phyloP scores from a whole-genome alignment of 2,329 filamentous ascomycete species.

The Nemania diffusa region DNA sequence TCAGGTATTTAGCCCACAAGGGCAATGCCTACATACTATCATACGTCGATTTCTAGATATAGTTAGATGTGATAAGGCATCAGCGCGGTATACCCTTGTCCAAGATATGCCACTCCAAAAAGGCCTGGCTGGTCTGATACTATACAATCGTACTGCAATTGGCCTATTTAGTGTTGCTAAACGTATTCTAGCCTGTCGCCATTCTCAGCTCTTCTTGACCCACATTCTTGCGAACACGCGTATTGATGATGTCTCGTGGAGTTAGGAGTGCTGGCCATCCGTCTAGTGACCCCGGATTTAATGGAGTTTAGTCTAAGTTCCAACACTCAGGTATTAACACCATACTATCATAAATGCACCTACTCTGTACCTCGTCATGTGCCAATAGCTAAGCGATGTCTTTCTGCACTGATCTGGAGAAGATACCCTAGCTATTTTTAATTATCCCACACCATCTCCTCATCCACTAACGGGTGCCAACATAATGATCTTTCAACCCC shows the following conservation, averaged over 20 bases:
- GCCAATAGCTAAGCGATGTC: too few relatives aligned
- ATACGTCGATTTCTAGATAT: too few relatives aligned
- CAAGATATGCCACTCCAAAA: neutral
- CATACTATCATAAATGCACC: neutral
- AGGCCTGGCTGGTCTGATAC: neutral
- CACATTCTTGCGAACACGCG: slow-evolving; percentile 23
- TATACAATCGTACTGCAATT: neutral
- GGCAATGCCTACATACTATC: too few relatives aligned
- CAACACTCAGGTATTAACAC: neutral
- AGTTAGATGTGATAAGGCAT: too few relatives aligned
- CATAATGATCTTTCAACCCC: too few relatives aligned
- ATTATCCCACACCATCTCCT: too few relatives aligned
- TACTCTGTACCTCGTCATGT: too few relatives aligned
- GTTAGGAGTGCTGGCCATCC: slow-evolving; percentile 3
- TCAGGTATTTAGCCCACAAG: too few relatives aligned
- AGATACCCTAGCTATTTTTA: too few relatives aligned
- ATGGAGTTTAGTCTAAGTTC: neutral
- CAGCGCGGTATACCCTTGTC: too few relatives aligned
- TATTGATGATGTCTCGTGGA: slow-evolving; percentile 18
- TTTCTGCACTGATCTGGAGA: too few relatives aligned
- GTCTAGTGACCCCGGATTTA: slow-evolving; percentile 5
- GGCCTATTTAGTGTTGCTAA: neutral
- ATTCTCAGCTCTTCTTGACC: neutral
- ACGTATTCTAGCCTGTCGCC: neutral
- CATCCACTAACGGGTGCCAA: too few relatives aligned